These are phyloP conservation scores for Gracilaria domingensis DNA, from an alignment of 23 red algal species.

Conservation along the genomic window DNA sequence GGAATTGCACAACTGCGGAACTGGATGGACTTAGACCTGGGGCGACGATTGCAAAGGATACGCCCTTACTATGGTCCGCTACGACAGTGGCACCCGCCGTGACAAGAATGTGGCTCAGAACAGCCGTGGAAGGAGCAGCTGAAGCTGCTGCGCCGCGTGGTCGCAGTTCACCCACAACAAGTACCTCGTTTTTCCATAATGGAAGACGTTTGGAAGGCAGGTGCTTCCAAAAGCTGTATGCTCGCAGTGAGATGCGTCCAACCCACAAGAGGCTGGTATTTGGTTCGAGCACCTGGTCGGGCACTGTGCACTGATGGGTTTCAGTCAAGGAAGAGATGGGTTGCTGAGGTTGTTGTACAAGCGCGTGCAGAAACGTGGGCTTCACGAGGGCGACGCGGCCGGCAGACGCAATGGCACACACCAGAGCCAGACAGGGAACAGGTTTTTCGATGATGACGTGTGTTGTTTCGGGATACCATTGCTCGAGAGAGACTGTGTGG, in stretches of 20 bases:
- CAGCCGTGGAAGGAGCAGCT: neutral
- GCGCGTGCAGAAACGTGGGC: neutral
- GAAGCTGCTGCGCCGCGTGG: slow-evolving; percentile 42
- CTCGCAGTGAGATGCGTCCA: slow-evolving; percentile 15
- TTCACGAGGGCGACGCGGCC: neutral
- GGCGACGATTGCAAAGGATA: slow-evolving; percentile 54
- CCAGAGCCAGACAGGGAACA: neutral
- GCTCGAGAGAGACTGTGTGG: neutral
- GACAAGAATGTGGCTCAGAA: slow-evolving; percentile 10
- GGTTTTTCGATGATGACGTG: neutral
- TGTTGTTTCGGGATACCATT: slow-evolving; percentile 1
- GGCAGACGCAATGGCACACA: neutral
- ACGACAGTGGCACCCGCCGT: slow-evolving; percentile 37
- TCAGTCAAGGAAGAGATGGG: neutral
- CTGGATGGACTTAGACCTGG: slow-evolving; percentile 13
- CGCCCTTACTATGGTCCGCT: neutral
- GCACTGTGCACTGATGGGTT: neutral
- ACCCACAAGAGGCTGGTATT: slow-evolving; percentile 32
- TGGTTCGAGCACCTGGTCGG: neutral
- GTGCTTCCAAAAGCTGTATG: slow-evolving; percentile 37
- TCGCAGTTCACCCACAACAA: slow-evolving; percentile 30
- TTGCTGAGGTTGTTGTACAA: neutral
- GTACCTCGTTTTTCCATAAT: slow-evolving; percentile 10
- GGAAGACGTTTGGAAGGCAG: neutral
- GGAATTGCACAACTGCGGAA: neutral